phyloP scores from a whole-genome alignment of 768 basidiomycete genomes.

The Ramaria sp. region DNA sequence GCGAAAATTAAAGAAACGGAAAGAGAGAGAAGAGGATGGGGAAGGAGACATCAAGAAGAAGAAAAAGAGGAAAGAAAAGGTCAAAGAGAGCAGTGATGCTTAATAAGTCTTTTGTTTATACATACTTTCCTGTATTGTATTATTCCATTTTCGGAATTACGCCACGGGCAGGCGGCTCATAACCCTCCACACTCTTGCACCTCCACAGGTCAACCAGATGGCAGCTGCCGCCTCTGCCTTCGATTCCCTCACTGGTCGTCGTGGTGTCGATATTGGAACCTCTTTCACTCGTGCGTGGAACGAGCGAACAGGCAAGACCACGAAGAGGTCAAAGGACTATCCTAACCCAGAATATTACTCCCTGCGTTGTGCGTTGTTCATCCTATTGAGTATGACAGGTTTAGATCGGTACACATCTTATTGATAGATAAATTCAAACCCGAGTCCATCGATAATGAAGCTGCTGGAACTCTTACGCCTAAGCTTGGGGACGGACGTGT shows the following conservation, averaged over 20 bases:
- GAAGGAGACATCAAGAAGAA: conserved; percentile 16
- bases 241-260: conserved; percentile 6
- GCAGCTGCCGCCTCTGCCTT: background rate
- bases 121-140: background rate
- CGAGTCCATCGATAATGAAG: conserved; percentile 51
- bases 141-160: background rate
- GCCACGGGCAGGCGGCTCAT: background rate
- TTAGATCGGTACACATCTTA: background rate
- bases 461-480: conserved; percentile 55
- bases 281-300: conserved; percentile 9
- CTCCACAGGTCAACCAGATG: background rate
- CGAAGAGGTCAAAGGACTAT: conserved; percentile 7
- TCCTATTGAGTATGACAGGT: background rate
- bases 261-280: conserved; percentile 4
- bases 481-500: conserved; percentile 33
- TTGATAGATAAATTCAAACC: conserved; percentile 66
- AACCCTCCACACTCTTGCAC: background rate
- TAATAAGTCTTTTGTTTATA: background rate
- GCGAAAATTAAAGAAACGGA: conserved; percentile 37
- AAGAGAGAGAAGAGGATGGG: conserved; percentile 25
- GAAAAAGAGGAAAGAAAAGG: conserved; percentile 31
- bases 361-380: conserved; percentile 2
- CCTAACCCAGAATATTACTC: conserved; percentile 10
- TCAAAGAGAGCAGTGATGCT: conserved; percentile 17
- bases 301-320: conserved; percentile 6